These are phyloP conservation scores for Plenodomus tracheiphilus DNA, from an alignment of 2,329 filamentous ascomycete species.

Conservation along the genomic window DNA sequence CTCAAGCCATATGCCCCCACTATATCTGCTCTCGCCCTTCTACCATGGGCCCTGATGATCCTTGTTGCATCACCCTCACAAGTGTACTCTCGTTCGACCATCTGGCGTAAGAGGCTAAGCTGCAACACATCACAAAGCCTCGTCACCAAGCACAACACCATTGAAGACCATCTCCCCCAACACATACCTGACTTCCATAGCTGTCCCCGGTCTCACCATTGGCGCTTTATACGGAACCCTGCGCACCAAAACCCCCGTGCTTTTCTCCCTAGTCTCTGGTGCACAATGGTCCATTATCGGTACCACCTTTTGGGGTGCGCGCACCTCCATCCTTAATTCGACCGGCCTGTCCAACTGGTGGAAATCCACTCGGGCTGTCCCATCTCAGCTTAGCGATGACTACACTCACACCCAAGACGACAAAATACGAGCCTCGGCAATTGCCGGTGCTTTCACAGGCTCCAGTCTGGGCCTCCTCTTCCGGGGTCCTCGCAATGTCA, in stretches of 20 bases:
- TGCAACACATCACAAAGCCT: too few relatives aligned
- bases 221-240: conserved; percentile 55
- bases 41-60: too few relatives aligned
- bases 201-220: conserved; percentile 66
- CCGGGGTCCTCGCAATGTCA: conserved; percentile 43
- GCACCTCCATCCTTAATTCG: conserved; percentile 45
- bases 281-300: conserved; percentile 82
- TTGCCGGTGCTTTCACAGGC: conserved; percentile 71
- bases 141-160: too few relatives aligned
- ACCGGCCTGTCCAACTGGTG: conserved; percentile 37
- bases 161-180: neutral
- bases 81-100: too few relatives aligned
- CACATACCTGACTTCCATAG: conserved; percentile 36
- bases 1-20: too few relatives aligned
- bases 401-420: conserved; percentile 58
- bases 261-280: conserved; percentile 73
- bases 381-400: conserved; percentile 14
- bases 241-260: conserved; percentile 65
- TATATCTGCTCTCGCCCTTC: too few relatives aligned
- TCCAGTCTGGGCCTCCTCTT: conserved; percentile 58
- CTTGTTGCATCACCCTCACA: too few relatives aligned
- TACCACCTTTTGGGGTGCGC: conserved; percentile 72
- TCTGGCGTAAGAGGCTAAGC: too few relatives aligned
- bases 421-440: conserved; percentile 66
- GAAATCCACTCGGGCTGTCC: conserved; percentile 30